phyloP scores from a whole-genome alignment of 345 rosid species.

The Brassica napus region DNA sequence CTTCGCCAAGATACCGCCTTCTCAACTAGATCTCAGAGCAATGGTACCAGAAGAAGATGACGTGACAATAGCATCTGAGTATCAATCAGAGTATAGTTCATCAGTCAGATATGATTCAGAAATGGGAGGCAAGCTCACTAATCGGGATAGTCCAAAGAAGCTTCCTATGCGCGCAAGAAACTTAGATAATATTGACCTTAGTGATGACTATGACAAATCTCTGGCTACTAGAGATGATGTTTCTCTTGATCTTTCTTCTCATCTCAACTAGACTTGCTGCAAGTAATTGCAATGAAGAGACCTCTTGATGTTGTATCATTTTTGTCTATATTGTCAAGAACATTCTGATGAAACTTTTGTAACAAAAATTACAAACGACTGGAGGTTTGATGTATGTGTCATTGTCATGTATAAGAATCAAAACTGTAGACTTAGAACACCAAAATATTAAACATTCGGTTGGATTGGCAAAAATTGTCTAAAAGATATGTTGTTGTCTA shows the following conservation, averaged over 20 bases:
- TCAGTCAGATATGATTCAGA: constrained; percentile 34
- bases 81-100: constrained; percentile 35
- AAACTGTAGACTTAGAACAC: constrained; percentile 15
- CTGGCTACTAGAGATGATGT: constrained; percentile 17
- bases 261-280: constrained; percentile 17
- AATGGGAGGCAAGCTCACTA: constrained; percentile 35
- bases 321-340: constrained; percentile 17
- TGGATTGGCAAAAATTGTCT: constrained; percentile 18
- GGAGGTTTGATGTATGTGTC: background rate
- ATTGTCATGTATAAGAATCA: background rate
- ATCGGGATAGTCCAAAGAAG: constrained; percentile 34
- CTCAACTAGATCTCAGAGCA: constrained; percentile 76
- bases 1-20: constrained; percentile 69
- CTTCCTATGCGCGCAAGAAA: constrained; percentile 2
- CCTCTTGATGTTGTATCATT: constrained; percentile 17
- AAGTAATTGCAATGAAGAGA: constrained; percentile 16
- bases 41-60: constrained; percentile 46
- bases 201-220: constrained; percentile 2
- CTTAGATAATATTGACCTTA: background rate
- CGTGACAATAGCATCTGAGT: constrained; percentile 11
- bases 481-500: too few relatives aligned
- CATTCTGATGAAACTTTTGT: constrained; percentile 18
- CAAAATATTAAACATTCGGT: constrained; percentile 22
- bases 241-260: constrained; percentile 3
- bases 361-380: constrained; percentile 13